Conservation (phyloP, 2,329 filamentous ascomycete species). For the Amylocarpus encephaloides region DNA sequence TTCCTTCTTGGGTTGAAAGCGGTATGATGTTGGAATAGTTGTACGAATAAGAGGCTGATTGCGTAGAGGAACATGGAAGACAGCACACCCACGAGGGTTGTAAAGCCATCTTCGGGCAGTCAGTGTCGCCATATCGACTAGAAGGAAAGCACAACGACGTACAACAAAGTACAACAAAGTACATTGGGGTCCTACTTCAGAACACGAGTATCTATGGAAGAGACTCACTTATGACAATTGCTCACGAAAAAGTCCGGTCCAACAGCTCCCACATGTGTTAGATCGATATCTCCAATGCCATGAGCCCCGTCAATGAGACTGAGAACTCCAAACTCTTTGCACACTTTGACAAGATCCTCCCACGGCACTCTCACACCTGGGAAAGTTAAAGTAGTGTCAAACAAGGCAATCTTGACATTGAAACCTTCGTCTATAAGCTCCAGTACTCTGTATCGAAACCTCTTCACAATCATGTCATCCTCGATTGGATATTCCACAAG, state of each 20-base stretch:
- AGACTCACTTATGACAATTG: conserved; percentile 82
- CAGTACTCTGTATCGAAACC: conserved; percentile 52
- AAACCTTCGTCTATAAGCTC: conserved; percentile 48
- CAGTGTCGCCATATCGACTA: not conserved
- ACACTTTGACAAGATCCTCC: conserved; percentile 56
- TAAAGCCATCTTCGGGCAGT: conserved; percentile 57
- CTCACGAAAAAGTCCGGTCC: conserved; percentile 81
- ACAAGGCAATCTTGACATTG: conserved; percentile 63
- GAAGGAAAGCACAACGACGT: not conserved
- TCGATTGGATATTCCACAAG: conserved; percentile 60
- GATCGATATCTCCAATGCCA: conserved; percentile 67
- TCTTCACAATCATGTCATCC: conserved; percentile 57
- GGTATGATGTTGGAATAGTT: conserved; percentile 73
- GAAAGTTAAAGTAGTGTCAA: conserved; percentile 72
- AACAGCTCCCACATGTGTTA: conserved; percentile 55
- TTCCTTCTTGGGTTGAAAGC: conserved; percentile 43
- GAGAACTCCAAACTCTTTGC: conserved; percentile 59
- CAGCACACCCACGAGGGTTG: conserved; percentile 71
- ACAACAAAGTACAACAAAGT: too few species aligned
- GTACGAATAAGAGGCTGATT: conserved; percentile 72
- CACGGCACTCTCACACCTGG: conserved; percentile 78
- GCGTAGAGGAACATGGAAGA: conserved; percentile 72
- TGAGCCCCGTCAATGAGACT: conserved; percentile 81
- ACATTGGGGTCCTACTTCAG: too few species aligned
- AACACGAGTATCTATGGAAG: not conserved